phyloP scores from a whole-genome alignment of 805 yeast species.

The Metschnikowia kofuensis region DNA sequence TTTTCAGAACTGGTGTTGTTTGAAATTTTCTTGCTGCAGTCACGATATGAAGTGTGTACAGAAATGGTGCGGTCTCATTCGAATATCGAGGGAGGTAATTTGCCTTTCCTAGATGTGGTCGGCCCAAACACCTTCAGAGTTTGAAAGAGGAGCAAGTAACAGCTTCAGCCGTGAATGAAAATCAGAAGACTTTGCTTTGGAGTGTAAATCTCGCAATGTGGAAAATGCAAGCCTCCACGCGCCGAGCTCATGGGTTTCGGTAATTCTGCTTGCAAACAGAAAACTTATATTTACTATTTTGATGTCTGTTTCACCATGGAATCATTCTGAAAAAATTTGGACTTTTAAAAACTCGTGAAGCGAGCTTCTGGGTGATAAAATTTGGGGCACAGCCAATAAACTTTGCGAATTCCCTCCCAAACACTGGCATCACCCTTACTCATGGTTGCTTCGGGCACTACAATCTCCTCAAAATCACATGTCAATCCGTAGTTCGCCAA shows the following conservation, averaged over 20 bases:
- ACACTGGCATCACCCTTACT: constrained; percentile 34
- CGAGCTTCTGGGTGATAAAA: constrained; percentile 65
- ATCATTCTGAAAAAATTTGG: too few species aligned
- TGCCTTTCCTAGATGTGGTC: neutral
- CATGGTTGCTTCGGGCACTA: constrained; percentile 42
- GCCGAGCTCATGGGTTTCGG: too few species aligned
- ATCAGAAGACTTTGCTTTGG: too few species aligned
- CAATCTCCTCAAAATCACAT: constrained; percentile 51
- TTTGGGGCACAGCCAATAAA: constrained; percentile 67
- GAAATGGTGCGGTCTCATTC: neutral
- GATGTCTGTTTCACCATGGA: too few species aligned
- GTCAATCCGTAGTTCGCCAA: constrained; percentile 73
- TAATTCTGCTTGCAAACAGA: too few species aligned
- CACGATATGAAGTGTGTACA: neutral
- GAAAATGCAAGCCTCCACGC: too few species aligned
- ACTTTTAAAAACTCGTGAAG: constrained; percentile 31
- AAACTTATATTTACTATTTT: too few species aligned
- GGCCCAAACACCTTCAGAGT: too few species aligned
- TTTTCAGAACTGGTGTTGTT: neutral
- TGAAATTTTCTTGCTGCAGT: neutral
- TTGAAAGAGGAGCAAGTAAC: too few species aligned
- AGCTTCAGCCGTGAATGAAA: too few species aligned
- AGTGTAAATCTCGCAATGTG: too few species aligned
- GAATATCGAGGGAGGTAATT: neutral
- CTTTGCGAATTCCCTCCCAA: constrained; percentile 60